Evolutionary conservation across 805 yeast species (phyloP).

Genomic region (Ogataea pignaliae): DNA sequence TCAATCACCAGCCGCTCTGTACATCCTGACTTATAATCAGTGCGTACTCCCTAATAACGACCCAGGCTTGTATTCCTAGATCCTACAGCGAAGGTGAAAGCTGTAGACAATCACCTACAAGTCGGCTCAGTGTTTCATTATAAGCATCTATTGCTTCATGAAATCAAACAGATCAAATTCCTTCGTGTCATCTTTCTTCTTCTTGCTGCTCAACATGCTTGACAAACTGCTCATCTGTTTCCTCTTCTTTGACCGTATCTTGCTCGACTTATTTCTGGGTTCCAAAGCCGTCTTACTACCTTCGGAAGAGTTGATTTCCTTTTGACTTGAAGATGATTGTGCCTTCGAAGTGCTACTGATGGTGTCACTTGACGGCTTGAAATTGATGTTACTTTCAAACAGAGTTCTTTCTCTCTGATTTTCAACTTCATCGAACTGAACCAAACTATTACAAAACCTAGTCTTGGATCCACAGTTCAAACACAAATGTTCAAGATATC

Average conservation of each 20-base stretch:
- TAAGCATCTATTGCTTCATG: slow-evolving; percentile 14
- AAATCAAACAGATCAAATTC: slow-evolving; percentile 25
- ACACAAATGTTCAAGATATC: slow-evolving; percentile 18
- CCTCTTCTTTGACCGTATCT: slow-evolving; percentile 20
- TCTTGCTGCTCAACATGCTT: slow-evolving; percentile 17
- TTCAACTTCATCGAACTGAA: neutral
- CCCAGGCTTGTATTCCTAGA: too few relatives aligned
- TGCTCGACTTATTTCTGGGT: slow-evolving; percentile 8
- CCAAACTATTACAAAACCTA: slow-evolving; percentile 6
- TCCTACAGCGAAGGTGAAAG: too few relatives aligned
- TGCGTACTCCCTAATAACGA: too few relatives aligned
- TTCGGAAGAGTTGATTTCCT: neutral
- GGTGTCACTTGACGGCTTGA: neutral
- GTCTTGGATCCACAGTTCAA: slow-evolving; percentile 14
- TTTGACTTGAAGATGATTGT: too few relatives aligned
- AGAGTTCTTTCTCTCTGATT: neutral
- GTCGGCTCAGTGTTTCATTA: too few relatives aligned
- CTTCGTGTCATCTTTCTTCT: slow-evolving; percentile 8
- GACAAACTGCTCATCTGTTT: slow-evolving; percentile 24
- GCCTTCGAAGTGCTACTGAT: too few relatives aligned
- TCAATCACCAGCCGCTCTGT: too few relatives aligned
- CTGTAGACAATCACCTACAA: too few relatives aligned
- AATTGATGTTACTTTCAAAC: slow-evolving; percentile 7
- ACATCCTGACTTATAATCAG: too few relatives aligned
- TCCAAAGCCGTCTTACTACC: neutral